Evolutionary conservation across 768 basidiomycete genomes (phyloP), one percentile per base, ranked within the genome.

Genomic region (Suillus paluster): DNA sequence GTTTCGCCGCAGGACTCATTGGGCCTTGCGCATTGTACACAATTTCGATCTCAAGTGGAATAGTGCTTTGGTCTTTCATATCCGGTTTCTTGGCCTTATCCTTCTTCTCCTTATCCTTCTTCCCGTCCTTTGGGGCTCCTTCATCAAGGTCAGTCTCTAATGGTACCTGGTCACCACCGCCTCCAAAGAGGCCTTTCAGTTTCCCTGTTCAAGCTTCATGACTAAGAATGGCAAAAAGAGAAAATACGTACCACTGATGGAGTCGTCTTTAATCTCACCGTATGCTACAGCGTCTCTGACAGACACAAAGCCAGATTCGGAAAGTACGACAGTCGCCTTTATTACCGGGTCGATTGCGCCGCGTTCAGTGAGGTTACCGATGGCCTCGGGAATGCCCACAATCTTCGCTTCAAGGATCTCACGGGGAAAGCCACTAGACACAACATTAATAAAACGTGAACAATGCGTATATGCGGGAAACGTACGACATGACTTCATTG

Each of bases 161-260:
- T 50, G 73, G 70, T 4, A 67, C 60, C 12, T 68, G 46, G 70
- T 69, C 46, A 76, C 70, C 73, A 57, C 84, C 82, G 49, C 81
- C 85, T 34, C 91, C 91, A 70, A 98, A 97, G 63, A 99, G 76
- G 45, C 87, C 89, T 78, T 96, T 97, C 62, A 99, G 77, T 77
- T 92, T 95, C 61, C 91, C 94, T 87, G 67, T 42, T 30, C 55
- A 45, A 56, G 52, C 55, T 66, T 55, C 46, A 66, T 69, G 44
- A 68, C 60, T 38, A 49, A 56, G 25, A 50, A 63, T 55, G 33
- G 30, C 38, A 15, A 50, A 45, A 14, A 8, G 21, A 50, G 41
- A 25, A 23, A 45, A 44, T 15, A 61, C 83, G 60, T 67, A 90
- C 92, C 91, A 60, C 88, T 79, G 49, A 94, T 73, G 25, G 88